Conservation (phyloP, 768 basidiomycete species). For the Calvatia gigantea region DNA sequence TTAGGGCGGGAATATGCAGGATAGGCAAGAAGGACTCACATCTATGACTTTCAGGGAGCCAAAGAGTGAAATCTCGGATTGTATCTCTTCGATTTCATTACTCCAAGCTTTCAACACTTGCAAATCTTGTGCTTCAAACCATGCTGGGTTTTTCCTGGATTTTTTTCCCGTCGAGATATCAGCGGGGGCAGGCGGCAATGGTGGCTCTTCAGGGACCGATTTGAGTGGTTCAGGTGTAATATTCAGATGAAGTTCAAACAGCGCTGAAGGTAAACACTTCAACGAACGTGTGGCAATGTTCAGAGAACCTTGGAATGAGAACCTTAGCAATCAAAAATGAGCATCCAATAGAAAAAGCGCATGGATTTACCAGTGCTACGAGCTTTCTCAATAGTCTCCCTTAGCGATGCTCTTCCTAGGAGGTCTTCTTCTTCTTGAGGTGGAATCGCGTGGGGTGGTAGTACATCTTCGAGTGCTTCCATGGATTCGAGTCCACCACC, state of each 20-base stretch:
- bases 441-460: constrained; percentile 30
- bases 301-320: constrained; percentile 48
- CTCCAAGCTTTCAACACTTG: constrained; percentile 74
- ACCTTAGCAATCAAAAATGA: constrained; percentile 46
- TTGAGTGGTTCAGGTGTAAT: constrained; percentile 68
- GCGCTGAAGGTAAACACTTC: constrained; percentile 67
- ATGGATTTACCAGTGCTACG: constrained; percentile 65
- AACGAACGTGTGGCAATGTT: constrained; percentile 75
- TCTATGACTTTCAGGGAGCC: constrained; percentile 79
- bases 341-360: constrained; percentile 24
- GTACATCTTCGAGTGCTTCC: constrained; percentile 45
- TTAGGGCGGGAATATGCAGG: constrained; percentile 9
- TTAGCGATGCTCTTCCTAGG: constrained; percentile 62
- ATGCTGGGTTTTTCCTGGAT: constrained; percentile 50
- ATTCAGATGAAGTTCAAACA: constrained; percentile 80
- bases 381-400: constrained; percentile 75
- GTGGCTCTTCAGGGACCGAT: constrained; percentile 60
- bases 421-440: constrained; percentile 45
- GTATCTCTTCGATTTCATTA: constrained; percentile 76
- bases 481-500: constrained; percentile 32
- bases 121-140: constrained; percentile 83
- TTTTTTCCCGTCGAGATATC: constrained; percentile 32
- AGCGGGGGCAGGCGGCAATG: constrained; percentile 36
- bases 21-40: constrained; percentile 39
- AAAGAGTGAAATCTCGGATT: constrained; percentile 80